phyloP scores from a whole-genome alignment of 1,284 basidiomycete genomes.

The Marasmius tenuissimus region DNA sequence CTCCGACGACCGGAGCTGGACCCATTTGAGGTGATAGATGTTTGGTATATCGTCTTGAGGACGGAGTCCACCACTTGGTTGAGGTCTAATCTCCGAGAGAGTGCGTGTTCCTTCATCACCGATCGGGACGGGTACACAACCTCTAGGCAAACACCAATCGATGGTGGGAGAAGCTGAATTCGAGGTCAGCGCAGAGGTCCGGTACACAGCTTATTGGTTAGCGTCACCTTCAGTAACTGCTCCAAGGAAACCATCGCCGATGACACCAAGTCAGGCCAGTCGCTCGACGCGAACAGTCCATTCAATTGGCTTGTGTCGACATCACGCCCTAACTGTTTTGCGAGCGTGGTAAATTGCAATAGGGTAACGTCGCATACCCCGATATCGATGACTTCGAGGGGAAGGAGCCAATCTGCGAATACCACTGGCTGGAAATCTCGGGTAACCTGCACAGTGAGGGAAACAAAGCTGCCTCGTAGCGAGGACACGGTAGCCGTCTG shows the following conservation, averaged over 20 bases:
- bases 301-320: slow-evolving; percentile 17
- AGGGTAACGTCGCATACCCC: slow-evolving; percentile 83
- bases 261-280: slow-evolving; percentile 60
- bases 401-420: slow-evolving; percentile 72
- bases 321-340: slow-evolving; percentile 49
- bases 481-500: slow-evolving; percentile 82
- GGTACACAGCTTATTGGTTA: slow-evolving; percentile 7
- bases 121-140: slow-evolving; percentile 65
- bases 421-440: slow-evolving; percentile 87
- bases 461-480: slow-evolving; percentile 85
- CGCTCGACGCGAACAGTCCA: slow-evolving; percentile 35
- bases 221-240: slow-evolving; percentile 66
- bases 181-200: background rate
- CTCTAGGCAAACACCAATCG: slow-evolving; percentile 79
- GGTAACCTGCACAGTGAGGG: slow-evolving; percentile 89
- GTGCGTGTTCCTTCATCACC: slow-evolving; percentile 40
- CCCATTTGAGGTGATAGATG: slow-evolving; percentile 50
- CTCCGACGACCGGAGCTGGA: slow-evolving; percentile 56
- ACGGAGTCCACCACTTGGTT: slow-evolving; percentile 85
- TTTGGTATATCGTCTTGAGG: slow-evolving; percentile 78
- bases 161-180: slow-evolving; percentile 67
- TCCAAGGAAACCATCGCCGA: slow-evolving; percentile 70
- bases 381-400: slow-evolving; percentile 74
- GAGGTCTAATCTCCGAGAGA: slow-evolving; percentile 61
- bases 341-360: slow-evolving; percentile 75